A percentile compares a stretch with the other conserved stretches of the same genome.
phyloP scores from a whole-genome alignment of 352 stramenopile genomes.

The Phytopythium vexans region DNA sequence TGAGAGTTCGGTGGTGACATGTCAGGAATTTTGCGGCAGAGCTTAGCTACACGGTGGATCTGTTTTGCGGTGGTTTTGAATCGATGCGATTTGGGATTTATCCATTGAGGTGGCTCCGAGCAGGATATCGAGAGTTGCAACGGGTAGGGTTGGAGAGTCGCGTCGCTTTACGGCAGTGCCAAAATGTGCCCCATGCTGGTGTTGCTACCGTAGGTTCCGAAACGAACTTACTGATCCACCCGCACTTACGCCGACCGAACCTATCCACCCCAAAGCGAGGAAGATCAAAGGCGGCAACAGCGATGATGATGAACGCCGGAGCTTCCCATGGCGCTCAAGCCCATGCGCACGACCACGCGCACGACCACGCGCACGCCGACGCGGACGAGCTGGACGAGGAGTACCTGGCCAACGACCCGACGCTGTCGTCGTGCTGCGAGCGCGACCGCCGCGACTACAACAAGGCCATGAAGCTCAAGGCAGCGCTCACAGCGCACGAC shows the following conservation, averaged over 20 bases:
- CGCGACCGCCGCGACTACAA: slow-evolving; percentile 51
- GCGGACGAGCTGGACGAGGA: slow-evolving; percentile 18
- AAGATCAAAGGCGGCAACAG: too few relatives aligned
- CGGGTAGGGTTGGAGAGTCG: too few relatives aligned
- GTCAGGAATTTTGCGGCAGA: background rate
- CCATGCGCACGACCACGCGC: slow-evolving; percentile 16
- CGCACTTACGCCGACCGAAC: too few relatives aligned
- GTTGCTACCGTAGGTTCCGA: too few relatives aligned
- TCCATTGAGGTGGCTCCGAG: background rate
- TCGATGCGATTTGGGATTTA: background rate
- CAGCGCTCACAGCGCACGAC: slow-evolving; percentile 51
- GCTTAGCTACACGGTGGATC: background rate
- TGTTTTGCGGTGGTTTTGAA: background rate
- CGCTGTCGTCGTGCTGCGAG: slow-evolving; percentile 64
- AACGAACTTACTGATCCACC: too few relatives aligned
- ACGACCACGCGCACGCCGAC: slow-evolving; percentile 15
- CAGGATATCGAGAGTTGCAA: too few relatives aligned
- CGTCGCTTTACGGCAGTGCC: too few relatives aligned
- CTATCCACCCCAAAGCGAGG: too few relatives aligned
- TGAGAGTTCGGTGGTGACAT: background rate
- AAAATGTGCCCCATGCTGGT: too few relatives aligned
- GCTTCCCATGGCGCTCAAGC: background rate
- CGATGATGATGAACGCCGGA: too few relatives aligned
- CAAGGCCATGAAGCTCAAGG: slow-evolving; percentile 66
- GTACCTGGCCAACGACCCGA: slow-evolving; percentile 51